A percentile compares a stretch with the other conserved stretches of the same genome.
These are phyloP conservation scores for Chaetomium globosum DNA, from an alignment of 2,329 filamentous ascomycete species.

Conservation along the genomic window DNA sequence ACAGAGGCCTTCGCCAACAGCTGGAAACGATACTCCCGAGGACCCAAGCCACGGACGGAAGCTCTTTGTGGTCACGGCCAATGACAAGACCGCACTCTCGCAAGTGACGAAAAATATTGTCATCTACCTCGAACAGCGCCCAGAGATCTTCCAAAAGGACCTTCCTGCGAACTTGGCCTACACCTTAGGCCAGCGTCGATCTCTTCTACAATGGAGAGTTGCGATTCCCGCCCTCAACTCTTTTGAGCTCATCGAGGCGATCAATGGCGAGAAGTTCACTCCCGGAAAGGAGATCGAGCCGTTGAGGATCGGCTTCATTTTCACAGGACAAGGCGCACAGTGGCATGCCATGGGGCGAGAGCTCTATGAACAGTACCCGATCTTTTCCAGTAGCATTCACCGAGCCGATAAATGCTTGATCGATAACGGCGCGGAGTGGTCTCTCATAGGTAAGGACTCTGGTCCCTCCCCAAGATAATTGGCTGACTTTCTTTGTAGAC, in stretches of 20 bases:
- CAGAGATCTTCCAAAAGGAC: conserved; percentile 49
- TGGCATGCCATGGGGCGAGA: conserved; percentile 50
- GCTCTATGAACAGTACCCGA: conserved; percentile 45
- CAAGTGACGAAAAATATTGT: conserved; percentile 46
- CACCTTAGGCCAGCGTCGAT: conserved; percentile 51
- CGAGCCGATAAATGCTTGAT: conserved; percentile 42
- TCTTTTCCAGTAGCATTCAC: conserved; percentile 43
- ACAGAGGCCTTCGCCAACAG: conserved; percentile 38
- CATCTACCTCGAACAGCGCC: conserved; percentile 48
- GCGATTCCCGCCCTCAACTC: conserved; percentile 50
- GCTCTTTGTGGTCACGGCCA: conserved; percentile 50
- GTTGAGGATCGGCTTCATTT: conserved; percentile 46
- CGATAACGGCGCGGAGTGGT: conserved; percentile 43
- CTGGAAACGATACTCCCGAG: conserved; percentile 38
- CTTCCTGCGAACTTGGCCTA: conserved; percentile 53
- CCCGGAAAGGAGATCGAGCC: conserved; percentile 45
- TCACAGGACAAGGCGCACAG: conserved; percentile 49
- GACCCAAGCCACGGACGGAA: conserved; percentile 39
- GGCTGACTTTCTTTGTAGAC: conserved; percentile 33
- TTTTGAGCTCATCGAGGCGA: conserved; percentile 49
- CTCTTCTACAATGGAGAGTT: conserved; percentile 49
- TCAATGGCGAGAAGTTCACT: conserved; percentile 46
- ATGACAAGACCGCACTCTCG: conserved; percentile 45
- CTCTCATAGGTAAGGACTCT: conserved; percentile 37
- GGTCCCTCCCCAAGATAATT: conserved; percentile 1